Conservation (phyloP, 768 basidiomycete genomes). For the Serendipita sp. region DNA sequence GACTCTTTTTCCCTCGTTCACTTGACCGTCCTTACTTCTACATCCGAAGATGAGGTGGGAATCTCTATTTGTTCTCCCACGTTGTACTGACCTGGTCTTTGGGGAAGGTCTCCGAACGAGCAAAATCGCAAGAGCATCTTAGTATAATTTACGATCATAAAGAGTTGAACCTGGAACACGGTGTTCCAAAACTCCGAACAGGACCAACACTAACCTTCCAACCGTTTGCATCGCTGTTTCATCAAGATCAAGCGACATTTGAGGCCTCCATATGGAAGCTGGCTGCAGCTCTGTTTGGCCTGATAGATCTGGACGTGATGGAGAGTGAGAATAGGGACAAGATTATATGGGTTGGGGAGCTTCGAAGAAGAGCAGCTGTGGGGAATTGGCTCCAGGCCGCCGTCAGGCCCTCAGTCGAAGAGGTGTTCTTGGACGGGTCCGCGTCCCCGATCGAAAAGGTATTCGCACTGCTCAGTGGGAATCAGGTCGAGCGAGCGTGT, state of each 20-base stretch:
- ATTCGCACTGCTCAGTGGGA: constrained; percentile 70
- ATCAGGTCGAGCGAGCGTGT: constrained; percentile 76
- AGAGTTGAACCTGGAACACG: constrained; percentile 35
- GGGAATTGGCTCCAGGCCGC: constrained; percentile 73
- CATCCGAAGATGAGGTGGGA: constrained; percentile 21
- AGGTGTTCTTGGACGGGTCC: constrained; percentile 38
- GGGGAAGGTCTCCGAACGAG: constrained; percentile 14
- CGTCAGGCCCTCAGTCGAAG: constrained; percentile 55
- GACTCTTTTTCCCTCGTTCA: constrained; percentile 50
- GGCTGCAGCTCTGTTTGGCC: constrained; percentile 78
- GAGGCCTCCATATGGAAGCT: constrained; percentile 80
- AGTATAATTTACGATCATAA: constrained; percentile 65
- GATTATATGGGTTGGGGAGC: constrained; percentile 39
- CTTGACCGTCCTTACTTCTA: constrained; percentile 33
- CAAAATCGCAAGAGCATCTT: constrained; percentile 45
- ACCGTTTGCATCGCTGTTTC: constrained; percentile 59
- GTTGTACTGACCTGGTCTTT: no score
- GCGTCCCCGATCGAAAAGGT: constrained; percentile 34
- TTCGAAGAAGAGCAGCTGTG: constrained; percentile 65
- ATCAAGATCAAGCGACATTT: constrained; percentile 49
- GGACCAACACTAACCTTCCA: constrained; percentile 53
- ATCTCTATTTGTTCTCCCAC: constrained; percentile 15
- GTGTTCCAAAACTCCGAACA: constrained; percentile 54
- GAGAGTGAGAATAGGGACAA: constrained; percentile 37
- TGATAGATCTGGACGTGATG: constrained; percentile 49